A percentile compares a stretch with the other conserved stretches of the same genome.
phyloP scores from a whole-genome alignment of 2,329 filamentous ascomycete genomes.

The Escovopsis weberi region DNA sequence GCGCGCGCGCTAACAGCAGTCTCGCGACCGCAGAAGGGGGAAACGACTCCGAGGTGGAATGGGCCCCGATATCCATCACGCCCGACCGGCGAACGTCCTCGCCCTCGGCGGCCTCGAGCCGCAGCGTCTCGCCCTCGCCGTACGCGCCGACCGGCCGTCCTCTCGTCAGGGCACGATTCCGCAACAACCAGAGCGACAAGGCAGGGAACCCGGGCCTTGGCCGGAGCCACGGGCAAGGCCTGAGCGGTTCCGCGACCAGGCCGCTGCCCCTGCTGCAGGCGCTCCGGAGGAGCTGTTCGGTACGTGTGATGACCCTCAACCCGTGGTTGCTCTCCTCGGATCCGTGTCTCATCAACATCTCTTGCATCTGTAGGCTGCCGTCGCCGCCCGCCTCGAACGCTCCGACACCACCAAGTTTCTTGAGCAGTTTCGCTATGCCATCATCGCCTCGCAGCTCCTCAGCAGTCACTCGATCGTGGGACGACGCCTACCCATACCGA shows the following conservation, averaged over 20 bases:
- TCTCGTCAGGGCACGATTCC: constrained; percentile 38
- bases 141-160: constrained; percentile 45
- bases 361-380: constrained; percentile 37
- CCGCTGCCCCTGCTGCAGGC: constrained; percentile 25
- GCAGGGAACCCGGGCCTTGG: background rate
- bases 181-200: constrained; percentile 24
- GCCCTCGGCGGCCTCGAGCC: constrained; percentile 25
- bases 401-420: constrained; percentile 75
- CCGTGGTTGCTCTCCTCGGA: background rate
- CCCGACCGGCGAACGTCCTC: constrained; percentile 18
- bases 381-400: constrained; percentile 58
- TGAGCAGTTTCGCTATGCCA: constrained; percentile 84
- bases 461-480: constrained; percentile 48
- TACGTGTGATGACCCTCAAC: constrained; percentile 19
- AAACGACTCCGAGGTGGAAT: constrained; percentile 29
- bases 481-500: constrained; percentile 14
- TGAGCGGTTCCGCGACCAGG: too few species aligned
- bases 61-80: constrained; percentile 27
- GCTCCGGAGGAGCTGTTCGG: constrained; percentile 36
- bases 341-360: background rate
- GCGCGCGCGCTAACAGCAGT: constrained; percentile 1
- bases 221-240: background rate
- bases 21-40: constrained; percentile 27
- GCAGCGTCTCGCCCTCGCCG: constrained; percentile 28
- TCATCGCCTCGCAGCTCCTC: constrained; percentile 81